Percentiles rank a stretch among this genome's conserved stretches.
phyloP scores from a whole-genome alignment of 352 stramenopile genomes.

The Phytophthora sojae region DNA sequence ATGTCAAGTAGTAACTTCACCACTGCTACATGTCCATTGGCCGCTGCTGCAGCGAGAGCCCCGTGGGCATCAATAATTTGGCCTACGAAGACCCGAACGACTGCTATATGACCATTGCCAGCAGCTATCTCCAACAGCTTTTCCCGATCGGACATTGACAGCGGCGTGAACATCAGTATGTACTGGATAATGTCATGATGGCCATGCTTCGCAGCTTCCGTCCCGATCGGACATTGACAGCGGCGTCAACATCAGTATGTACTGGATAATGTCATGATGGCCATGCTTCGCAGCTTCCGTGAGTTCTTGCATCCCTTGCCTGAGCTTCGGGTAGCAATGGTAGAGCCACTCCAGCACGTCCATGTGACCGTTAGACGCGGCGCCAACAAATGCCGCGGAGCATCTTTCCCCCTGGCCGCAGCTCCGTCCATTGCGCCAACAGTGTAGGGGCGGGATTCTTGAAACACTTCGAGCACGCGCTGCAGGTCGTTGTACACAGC shows the following conservation, averaged over 20 bases:
- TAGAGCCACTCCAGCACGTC: background rate
- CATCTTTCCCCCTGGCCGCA: conserved; percentile 12
- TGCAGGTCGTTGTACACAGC: conserved; percentile 4
- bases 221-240: too few species aligned
- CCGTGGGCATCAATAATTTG: background rate
- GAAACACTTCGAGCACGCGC: background rate
- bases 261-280: too few species aligned
- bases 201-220: too few species aligned
- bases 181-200: background rate
- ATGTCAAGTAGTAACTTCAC: background rate
- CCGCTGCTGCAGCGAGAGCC: background rate
- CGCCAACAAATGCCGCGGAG: conserved; percentile 10
- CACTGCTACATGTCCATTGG: background rate
- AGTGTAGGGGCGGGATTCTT: background rate
- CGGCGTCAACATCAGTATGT: too few species aligned
- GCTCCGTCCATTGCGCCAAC: conserved; percentile 18
- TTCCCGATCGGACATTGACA: background rate
- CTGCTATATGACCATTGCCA: background rate
- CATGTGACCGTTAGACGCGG: conserved; percentile 1
- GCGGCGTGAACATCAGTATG: background rate
- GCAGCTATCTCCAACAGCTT: background rate
- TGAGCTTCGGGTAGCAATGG: background rate
- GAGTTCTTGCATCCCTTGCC: background rate
- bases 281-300: background rate
- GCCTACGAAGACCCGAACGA: background rate